Conservation (phyloP, 2,329 filamentous ascomycete species). For the Pyricularia sp. region DNA sequence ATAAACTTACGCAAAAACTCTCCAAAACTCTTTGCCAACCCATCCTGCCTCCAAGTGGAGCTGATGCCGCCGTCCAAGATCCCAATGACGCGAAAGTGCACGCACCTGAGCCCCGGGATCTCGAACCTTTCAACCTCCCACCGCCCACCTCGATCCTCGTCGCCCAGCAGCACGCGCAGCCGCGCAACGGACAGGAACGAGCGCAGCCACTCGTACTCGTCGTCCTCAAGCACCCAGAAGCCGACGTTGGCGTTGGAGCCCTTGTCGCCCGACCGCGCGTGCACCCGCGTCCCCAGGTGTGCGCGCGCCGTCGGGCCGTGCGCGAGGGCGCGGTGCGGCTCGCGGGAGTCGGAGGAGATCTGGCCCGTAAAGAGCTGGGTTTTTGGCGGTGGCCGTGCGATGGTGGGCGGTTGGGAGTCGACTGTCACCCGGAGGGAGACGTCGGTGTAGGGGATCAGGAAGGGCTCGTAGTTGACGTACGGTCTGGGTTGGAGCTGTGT, state of each 20-base stretch:
- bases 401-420: not conserved
- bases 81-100: slow-evolving; percentile 27
- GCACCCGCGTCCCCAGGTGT: slow-evolving; percentile 21
- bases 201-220: slow-evolving; percentile 30
- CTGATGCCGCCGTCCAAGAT: slow-evolving; percentile 34
- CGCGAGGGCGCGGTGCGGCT: not conserved
- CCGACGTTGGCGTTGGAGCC: slow-evolving; percentile 24
- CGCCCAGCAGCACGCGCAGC: slow-evolving; percentile 28
- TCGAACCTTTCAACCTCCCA: slow-evolving; percentile 34
- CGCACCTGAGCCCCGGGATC: slow-evolving; percentile 24
- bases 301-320: slow-evolving; percentile 10
- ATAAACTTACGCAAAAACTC: slow-evolving; percentile 21
- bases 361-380: not conserved
- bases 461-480: slow-evolving; percentile 24
- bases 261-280: slow-evolving; percentile 23
- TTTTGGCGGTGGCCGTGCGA: not conserved
- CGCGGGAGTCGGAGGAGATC: not conserved
- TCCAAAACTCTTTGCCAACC: slow-evolving; percentile 40
- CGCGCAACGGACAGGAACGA: slow-evolving; percentile 22
- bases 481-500: slow-evolving; percentile 19
- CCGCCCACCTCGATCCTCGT: slow-evolving; percentile 28
- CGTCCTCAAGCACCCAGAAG: slow-evolving; percentile 24
- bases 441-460: slow-evolving; percentile 10
- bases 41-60: slow-evolving; percentile 35
- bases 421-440: slow-evolving; percentile 7